Evolutionary conservation across 805 yeast genomes (phyloP), one percentile per base, ranked within the genome.

Genomic region (Candida sakaeoensis): DNA sequence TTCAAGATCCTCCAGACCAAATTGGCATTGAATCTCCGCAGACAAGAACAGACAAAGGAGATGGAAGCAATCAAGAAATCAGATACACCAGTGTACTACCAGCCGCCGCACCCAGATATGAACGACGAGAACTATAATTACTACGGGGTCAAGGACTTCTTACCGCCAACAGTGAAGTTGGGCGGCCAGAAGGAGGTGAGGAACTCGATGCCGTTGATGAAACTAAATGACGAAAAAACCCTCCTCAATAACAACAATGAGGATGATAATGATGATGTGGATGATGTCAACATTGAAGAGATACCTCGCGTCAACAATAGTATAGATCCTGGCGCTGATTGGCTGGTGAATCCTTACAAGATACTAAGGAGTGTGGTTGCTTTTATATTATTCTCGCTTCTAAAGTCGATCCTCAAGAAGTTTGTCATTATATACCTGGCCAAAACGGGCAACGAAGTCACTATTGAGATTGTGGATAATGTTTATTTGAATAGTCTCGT

Each of bases 71-170:
- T 37, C 10, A 37, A 22, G 19, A 37, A 39, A 16, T 17, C 37
- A 17, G 42, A 39, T 24, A 23, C 12, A 5, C 58, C 66, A 2
- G 52, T 61, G 12, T 63, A 61, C 43, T 63, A 61, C 37, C 49
- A 46, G 35, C 67, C 67, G 1, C 65, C 68, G 14, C 42, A 58
- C 2, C 49, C 62, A 2, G 53, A 55, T 15, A 44, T 41, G 10
- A 50, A 44, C 17, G 3, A 6, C 4, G 37, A 32, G 2, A 5
- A 7, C 9, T 58, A 57, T 30, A 48, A 45, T 23, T 55, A 52
- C 17, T 55, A 53, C 29, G 65, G 65, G 8, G 48, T 62, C 14
- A 51, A 52, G 35, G 41, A 46, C 16, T 53, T 57, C 32, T 45
- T 61, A 26, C 63, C 65, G 4, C 63, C 61, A 4, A 50, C 44